Evolutionary conservation across 2,329 filamentous ascomycete genomes (phyloP), one percentile per base, ranked within the genome.

Genomic region (Sporothrix humicola): DNA sequence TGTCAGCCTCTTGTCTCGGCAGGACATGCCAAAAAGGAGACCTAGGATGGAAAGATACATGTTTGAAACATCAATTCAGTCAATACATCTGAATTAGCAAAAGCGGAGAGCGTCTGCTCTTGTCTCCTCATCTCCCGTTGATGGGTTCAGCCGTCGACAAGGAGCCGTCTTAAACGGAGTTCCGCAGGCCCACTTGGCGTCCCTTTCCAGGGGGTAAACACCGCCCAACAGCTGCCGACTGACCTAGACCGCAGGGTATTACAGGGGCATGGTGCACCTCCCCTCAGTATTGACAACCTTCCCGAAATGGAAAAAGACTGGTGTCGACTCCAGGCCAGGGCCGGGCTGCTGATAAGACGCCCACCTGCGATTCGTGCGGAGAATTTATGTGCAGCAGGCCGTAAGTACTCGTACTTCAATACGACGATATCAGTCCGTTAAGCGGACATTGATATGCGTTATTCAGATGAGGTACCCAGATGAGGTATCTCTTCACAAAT

Each of bases 91-190:
- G 23, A 26, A 26, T 2, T 20, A 69, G 20, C 65, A 42, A 42
- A 69, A 69, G 66, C 66, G 66, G 66, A 56, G 66, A 69, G 63
- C 63, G 15, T 61, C 26, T 12, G 56, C 17, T 26, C 26, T 13
- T 42, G 3, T 13, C 10, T 1, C 1, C 17, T 31, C 4, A 9
- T 65, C 42, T 37, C 56, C 7, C 20, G 13, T n/a, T 68, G 44
- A 68, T 52, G 63, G 63, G 63, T 52, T 68, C 23, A 31, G 63
- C 63, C 63, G 50, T 58, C 13, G 63, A 26, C 7, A 8, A 46
- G 20, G 26, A 48, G 68, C 44, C 44, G 61, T 65, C 58, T 26
- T 26, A 42, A 61, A 65, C n/a, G 61, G 61, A 46, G 37, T 48
- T 48, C 2, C 12, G 42, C 42, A 26, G 61, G 61, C 42, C 61